phyloP scores from a whole-genome alignment of 371 early-diverging fungal species.

The Umbelopsis sp. region DNA sequence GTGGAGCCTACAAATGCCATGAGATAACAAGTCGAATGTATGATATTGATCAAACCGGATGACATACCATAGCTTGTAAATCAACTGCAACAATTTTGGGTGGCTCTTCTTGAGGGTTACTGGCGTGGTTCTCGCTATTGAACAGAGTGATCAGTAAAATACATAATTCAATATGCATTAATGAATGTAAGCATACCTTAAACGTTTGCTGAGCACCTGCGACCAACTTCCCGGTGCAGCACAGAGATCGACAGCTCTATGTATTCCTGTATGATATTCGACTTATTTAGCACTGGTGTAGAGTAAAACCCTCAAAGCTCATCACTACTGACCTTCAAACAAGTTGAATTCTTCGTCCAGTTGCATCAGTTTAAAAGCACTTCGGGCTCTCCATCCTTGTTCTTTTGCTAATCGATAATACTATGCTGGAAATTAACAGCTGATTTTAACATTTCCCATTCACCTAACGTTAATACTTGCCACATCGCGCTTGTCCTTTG shows the following conservation, averaged over 20 bases:
- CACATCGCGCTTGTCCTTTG: slow-evolving; percentile 96
- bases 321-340: slow-evolving; percentile 64
- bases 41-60: background rate
- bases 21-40: background rate
- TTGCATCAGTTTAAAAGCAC: slow-evolving; percentile 98
- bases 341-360: slow-evolving; percentile 93
- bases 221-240: slow-evolving; percentile 99
- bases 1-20: slow-evolving; percentile 69
- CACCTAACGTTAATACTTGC: slow-evolving; percentile 27
- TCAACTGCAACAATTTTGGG: slow-evolving; percentile 97
- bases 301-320: background rate
- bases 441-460: too few species aligned
- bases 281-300: background rate
- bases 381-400: slow-evolving; percentile 96
- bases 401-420: slow-evolving; percentile 97
- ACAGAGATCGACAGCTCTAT: slow-evolving; percentile 96
- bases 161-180: slow-evolving; percentile 13
- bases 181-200: slow-evolving; percentile 45
- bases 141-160: background rate
- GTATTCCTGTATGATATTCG: slow-evolving; percentile 60
- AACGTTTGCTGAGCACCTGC: slow-evolving; percentile 89
- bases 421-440: slow-evolving; percentile 22
- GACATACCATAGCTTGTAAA: slow-evolving; percentile 92
- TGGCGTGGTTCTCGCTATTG: slow-evolving; percentile 58
- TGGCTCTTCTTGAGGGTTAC: slow-evolving; percentile 53